Conservation (phyloP, 2,329 filamentous ascomycete species). For the Calonectria hongkongensis region DNA sequence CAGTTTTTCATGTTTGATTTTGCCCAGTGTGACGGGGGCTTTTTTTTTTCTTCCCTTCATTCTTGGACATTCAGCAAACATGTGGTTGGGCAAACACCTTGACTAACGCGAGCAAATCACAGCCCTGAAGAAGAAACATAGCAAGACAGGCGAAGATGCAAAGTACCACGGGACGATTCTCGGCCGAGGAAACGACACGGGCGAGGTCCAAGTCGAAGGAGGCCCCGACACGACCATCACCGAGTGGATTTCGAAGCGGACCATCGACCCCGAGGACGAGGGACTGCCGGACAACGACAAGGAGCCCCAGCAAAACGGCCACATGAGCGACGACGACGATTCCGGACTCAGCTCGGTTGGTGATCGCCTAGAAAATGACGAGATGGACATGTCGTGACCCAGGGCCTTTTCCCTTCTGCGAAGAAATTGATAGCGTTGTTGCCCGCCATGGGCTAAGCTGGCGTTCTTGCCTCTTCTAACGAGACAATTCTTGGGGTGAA, state of each 20-base stretch:
- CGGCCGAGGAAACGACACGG: slow-evolving; percentile 82
- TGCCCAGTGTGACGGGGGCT: background rate
- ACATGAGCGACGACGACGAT: slow-evolving; percentile 62
- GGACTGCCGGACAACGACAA: slow-evolving; percentile 34
- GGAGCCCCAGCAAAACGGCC: slow-evolving; percentile 50
- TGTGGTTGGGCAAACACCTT: slow-evolving; percentile 51
- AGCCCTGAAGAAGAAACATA: slow-evolving; percentile 94
- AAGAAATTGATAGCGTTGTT: background rate
- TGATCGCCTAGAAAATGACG: slow-evolving; percentile 66
- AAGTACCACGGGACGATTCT: slow-evolving; percentile 90
- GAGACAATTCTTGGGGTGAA: background rate
- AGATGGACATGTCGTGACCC: slow-evolving; percentile 67
- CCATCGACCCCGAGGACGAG: slow-evolving; percentile 31
- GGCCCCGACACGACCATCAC: slow-evolving; percentile 67
- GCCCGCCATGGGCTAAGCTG: background rate
- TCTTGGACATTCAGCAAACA: background rate
- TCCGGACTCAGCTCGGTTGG: slow-evolving; percentile 76
- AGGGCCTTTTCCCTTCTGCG: background rate
- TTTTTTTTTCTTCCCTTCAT: background rate
- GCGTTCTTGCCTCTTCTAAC: background rate
- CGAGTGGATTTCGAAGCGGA: slow-evolving; percentile 61
- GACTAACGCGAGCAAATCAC: slow-evolving; percentile 58
- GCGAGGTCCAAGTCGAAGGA: slow-evolving; percentile 86
- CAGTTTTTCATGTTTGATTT: background rate
- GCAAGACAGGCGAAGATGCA: slow-evolving; percentile 89